These are phyloP conservation scores for Tulasnella sp. DNA, from an alignment of 768 basidiomycete genomes.

Conservation along the genomic window DNA sequence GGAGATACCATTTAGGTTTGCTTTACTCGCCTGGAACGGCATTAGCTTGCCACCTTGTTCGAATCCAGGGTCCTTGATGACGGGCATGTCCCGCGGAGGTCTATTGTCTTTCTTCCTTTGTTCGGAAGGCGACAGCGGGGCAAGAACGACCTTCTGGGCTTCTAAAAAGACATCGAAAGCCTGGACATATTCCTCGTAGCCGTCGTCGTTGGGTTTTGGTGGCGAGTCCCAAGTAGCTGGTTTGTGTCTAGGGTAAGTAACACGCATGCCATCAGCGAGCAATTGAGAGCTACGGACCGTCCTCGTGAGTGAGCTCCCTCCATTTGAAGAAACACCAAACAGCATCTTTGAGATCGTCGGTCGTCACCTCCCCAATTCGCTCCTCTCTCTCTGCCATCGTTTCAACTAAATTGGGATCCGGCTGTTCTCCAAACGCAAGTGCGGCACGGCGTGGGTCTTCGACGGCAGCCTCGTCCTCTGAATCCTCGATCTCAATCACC, in stretches of 20 bases:
- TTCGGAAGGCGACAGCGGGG: constrained; percentile 44
- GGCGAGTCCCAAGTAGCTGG: constrained; percentile 95
- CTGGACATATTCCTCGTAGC: constrained; percentile 58
- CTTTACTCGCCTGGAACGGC: constrained; percentile 70
- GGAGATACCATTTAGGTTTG: constrained; percentile 24
- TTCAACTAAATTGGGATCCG: constrained; percentile 50
- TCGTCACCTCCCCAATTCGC: constrained; percentile 42
- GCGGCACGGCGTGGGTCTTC: constrained; percentile 34
- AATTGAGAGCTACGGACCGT: constrained; percentile 50
- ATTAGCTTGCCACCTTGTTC: constrained; percentile 67
- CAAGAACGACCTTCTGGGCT: constrained; percentile 59
- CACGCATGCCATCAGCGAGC: not conserved
- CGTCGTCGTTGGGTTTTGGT: constrained; percentile 53
- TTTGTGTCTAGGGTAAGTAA: not conserved
- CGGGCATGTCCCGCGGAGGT: constrained; percentile 26
- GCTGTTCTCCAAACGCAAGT: constrained; percentile 61
- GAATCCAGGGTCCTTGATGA: constrained; percentile 49
- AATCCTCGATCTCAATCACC: constrained; percentile 37
- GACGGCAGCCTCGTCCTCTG: constrained; percentile 26
- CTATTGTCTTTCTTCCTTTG: constrained; percentile 51
- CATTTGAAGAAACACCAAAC: constrained; percentile 89
- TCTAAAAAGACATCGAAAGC: constrained; percentile 67
- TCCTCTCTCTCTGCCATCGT: constrained; percentile 61
- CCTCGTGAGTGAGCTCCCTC: constrained; percentile 88
- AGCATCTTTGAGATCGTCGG: constrained; percentile 56